A percentile compares a stretch with the other conserved stretches of the same genome.
Conservation (phyloP, 2,329 filamentous ascomycete genomes). For the Fusarium foetens region DNA sequence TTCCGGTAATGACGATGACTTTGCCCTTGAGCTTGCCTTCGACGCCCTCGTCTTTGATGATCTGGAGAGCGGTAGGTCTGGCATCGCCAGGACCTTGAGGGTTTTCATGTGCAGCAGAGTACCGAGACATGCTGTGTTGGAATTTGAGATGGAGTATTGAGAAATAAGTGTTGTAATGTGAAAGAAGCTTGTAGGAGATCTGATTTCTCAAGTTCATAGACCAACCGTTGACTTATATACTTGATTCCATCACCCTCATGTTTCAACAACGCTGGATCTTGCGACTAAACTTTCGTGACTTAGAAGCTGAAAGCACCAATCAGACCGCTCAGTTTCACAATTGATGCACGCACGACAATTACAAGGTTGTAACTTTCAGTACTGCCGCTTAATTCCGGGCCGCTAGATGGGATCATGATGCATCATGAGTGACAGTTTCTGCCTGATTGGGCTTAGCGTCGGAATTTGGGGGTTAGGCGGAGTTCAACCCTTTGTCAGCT, state of each 20-base stretch:
- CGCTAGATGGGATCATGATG: neutral
- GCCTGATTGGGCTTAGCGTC: constrained; percentile 20
- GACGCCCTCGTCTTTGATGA: constrained; percentile 51
- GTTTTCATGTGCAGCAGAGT: constrained; percentile 21
- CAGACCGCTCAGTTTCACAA: neutral
- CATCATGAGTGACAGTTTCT: constrained; percentile 24
- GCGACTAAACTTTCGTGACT: neutral
- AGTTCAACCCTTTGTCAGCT: constrained; percentile 4
- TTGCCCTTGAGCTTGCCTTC: constrained; percentile 50
- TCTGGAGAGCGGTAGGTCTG: constrained; percentile 54
- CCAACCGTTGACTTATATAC: neutral
- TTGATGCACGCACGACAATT: neutral
- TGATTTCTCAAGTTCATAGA: no score
- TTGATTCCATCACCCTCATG: neutral
- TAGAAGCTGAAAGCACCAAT: neutral
- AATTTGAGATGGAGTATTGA: neutral
- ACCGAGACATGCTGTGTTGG: constrained; percentile 8
- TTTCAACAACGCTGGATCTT: neutral
- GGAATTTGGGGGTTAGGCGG: neutral
- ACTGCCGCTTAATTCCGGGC: neutral
- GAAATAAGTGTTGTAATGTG: neutral
- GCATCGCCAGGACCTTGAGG: constrained; percentile 51
- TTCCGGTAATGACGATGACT: constrained; percentile 57
- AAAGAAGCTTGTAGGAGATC: neutral
- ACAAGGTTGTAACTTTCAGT: no score